Conservation (phyloP, 2,329 filamentous ascomycete genomes). For the Neocatenulostroma microsporum region DNA sequence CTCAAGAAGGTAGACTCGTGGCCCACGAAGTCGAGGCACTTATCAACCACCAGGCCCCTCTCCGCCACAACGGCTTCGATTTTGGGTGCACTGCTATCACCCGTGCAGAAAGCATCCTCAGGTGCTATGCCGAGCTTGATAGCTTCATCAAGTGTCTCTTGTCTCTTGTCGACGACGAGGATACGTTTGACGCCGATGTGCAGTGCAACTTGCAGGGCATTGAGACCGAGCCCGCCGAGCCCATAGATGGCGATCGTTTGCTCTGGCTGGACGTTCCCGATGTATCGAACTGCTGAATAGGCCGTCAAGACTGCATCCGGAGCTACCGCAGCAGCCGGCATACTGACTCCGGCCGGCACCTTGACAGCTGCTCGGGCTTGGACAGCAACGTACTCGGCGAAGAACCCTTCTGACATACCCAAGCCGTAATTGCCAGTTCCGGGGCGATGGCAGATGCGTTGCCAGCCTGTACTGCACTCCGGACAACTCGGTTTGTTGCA, state of each 20-base stretch:
- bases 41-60: slow-evolving; percentile 16
- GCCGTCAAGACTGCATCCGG: slow-evolving; percentile 37
- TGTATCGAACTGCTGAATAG: slow-evolving; percentile 34
- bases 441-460: slow-evolving; percentile 30
- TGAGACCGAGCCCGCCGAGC: slow-evolving; percentile 37
- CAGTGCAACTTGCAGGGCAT: slow-evolving; percentile 37
- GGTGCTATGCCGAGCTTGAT: slow-evolving; percentile 26
- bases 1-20: slow-evolving; percentile 15
- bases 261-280: slow-evolving; percentile 29
- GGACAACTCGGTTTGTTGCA: slow-evolving; percentile 28
- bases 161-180: slow-evolving; percentile 30
- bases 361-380: slow-evolving; percentile 21
- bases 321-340: slow-evolving; percentile 32
- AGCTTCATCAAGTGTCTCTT: slow-evolving; percentile 27
- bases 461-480: slow-evolving; percentile 35
- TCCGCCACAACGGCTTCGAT: slow-evolving; percentile 10
- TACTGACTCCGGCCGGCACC: slow-evolving; percentile 17
- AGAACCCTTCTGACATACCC: slow-evolving; percentile 37
- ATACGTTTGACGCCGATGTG: slow-evolving; percentile 41
- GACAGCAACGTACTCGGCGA: slow-evolving; percentile 33
- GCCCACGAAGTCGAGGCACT: slow-evolving; percentile 19
- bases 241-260: slow-evolving; percentile 37
- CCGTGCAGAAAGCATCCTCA: slow-evolving; percentile 20
- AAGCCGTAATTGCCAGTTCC: slow-evolving; percentile 37
- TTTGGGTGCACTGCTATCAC: neutral